Conservation (phyloP, 2,329 filamentous ascomycete species). For the Fusarium virguliforme region DNA sequence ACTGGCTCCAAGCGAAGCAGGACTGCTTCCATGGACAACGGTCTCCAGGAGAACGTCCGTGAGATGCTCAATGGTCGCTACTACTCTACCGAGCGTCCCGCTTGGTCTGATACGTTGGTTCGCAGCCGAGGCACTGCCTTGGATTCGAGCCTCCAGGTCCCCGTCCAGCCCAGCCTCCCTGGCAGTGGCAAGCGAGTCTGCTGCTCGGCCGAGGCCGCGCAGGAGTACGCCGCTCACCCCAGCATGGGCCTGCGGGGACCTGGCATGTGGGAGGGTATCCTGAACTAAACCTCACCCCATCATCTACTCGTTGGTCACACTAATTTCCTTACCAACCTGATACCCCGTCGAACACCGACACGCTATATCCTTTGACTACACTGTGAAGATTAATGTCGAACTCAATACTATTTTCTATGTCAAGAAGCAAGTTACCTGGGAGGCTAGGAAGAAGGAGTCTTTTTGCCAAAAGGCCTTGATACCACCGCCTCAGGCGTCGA, state of each 20-base stretch:
- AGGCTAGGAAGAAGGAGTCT: constrained; percentile 52
- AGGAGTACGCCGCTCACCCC: constrained; percentile 65
- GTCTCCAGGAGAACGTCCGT: constrained; percentile 78
- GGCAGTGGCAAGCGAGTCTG: constrained; percentile 76
- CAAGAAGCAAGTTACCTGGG: constrained; percentile 45
- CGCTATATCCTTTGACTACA: constrained; percentile 40
- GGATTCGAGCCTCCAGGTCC: constrained; percentile 56
- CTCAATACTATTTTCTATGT: constrained; percentile 52
- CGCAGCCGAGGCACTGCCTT: constrained; percentile 53
- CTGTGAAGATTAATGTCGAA: constrained; percentile 49
- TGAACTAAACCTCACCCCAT: constrained; percentile 62
- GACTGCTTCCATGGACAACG: constrained; percentile 70
- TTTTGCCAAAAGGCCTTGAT: constrained; percentile 53
- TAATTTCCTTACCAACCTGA: constrained; percentile 43
- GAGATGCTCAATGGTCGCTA: constrained; percentile 68
- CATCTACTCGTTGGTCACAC: constrained; percentile 37
- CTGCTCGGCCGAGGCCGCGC: constrained; percentile 73
- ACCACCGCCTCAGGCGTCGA: constrained; percentile 51
- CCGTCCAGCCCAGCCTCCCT: constrained; percentile 61
- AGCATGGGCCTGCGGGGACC: constrained; percentile 68
- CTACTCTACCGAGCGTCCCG: constrained; percentile 47
- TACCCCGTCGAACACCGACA: constrained; percentile 43
- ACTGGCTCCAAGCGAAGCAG: constrained; percentile 73
- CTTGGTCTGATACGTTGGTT: constrained; percentile 59
- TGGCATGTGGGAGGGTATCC: constrained; percentile 78